A percentile compares a stretch with the other conserved stretches of the same genome.
Conservation (phyloP, 2,329 filamentous ascomycete species). For the Fusarium anguioides region DNA sequence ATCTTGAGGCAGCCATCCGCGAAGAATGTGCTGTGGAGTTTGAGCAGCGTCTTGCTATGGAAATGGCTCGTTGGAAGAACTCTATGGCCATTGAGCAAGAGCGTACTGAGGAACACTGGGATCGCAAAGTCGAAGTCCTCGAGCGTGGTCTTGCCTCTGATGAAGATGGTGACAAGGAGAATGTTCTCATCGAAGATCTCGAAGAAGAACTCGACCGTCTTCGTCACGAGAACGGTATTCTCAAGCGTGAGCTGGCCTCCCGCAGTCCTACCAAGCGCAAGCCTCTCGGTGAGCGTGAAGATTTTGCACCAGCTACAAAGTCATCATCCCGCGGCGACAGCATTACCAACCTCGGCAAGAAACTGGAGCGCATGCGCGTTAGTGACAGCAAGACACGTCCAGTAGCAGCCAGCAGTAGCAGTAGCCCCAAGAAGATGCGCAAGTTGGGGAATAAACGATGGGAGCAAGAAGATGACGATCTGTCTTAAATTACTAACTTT, state of each 20-base stretch:
- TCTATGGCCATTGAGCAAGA: conserved; percentile 83
- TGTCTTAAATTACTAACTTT: conserved; percentile 35
- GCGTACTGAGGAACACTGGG: conserved; percentile 83
- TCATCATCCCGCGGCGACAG: conserved; percentile 37
- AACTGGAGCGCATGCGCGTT: conserved; percentile 63
- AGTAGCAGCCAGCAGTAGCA: conserved; percentile 53
- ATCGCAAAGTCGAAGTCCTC: conserved; percentile 81
- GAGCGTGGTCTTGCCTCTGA: conserved; percentile 60
- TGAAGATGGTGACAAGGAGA: conserved; percentile 70
- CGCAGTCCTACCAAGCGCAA: conserved; percentile 72
- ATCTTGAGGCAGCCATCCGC: conserved; percentile 83
- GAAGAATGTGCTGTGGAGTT: conserved; percentile 92
- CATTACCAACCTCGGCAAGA: conserved; percentile 56
- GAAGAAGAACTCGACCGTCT: conserved; percentile 78
- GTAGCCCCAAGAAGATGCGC: conserved; percentile 66
- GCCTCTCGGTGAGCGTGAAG: conserved; percentile 66
- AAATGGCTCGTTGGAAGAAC: conserved; percentile 84
- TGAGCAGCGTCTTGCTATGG: conserved; percentile 78
- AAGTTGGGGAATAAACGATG: conserved; percentile 61
- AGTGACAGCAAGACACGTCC: conserved; percentile 50
- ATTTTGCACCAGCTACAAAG: conserved; percentile 49
- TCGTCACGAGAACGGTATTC: conserved; percentile 69
- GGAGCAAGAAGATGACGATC: conserved; percentile 57
- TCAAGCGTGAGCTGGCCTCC: conserved; percentile 73
- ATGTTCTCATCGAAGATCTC: conserved; percentile 70